Evolutionary conservation across 345 rosid genomes (phyloP).

Genomic region (sweet orange (Citrus sinensis)): DNA sequence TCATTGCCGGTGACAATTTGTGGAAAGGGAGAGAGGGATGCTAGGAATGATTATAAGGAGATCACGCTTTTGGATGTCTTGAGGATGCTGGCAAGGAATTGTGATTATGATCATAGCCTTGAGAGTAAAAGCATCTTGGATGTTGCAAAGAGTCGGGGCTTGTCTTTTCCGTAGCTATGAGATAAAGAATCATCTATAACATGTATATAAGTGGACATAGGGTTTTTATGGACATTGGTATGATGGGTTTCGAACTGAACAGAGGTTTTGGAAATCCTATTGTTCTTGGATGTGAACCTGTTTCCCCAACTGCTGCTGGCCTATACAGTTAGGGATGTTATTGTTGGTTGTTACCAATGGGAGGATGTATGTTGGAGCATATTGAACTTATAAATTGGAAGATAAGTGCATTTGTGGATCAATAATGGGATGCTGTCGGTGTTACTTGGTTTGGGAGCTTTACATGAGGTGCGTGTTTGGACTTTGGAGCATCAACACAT

Average conservation of each 20-base stretch:
- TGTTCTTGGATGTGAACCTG: not conserved
- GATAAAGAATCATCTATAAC: not conserved
- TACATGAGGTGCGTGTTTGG: not conserved
- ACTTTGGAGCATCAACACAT: not conserved
- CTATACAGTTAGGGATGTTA: not conserved
- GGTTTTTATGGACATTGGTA: not conserved
- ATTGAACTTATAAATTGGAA: not conserved
- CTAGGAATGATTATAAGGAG: not conserved
- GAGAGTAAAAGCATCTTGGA: constrained; percentile 16
- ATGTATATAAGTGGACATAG: not conserved
- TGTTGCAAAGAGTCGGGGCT: constrained; percentile 25
- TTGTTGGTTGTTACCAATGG: not conserved
- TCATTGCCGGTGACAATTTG: constrained; percentile 23
- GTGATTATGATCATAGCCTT: constrained; percentile 8
- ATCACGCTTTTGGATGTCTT: constrained; percentile 24
- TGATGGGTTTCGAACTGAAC: not conserved
- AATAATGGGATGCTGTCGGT: not conserved
- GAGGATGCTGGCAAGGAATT: constrained; percentile 13
- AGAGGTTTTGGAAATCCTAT: not conserved
- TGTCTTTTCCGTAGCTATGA: constrained; percentile 13
- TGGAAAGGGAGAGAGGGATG: constrained; percentile 1
- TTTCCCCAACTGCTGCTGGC: not conserved
- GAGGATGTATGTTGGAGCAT: not conserved
- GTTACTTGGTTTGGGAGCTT: not conserved
- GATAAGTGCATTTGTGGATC: not conserved